Evolutionary conservation across 306 rosid species (phyloP).

Genomic region (Citrullus mucosospermus): DNA sequence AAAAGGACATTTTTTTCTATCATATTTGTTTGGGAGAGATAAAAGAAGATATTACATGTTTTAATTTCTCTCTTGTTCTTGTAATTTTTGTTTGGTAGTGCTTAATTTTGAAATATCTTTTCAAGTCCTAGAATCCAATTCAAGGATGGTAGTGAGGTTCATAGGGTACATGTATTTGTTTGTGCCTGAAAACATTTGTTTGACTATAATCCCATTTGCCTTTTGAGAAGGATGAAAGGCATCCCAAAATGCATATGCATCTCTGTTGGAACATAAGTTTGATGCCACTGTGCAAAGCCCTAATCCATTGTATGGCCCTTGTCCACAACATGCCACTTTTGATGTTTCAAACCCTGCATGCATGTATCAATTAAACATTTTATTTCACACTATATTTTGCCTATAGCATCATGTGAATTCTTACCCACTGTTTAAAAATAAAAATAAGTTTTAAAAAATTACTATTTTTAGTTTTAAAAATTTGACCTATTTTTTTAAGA

Average conservation of each 20-base stretch:
- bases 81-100: too few relatives aligned
- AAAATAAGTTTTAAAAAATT: too few relatives aligned
- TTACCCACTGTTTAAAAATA: too few relatives aligned
- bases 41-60: not conserved
- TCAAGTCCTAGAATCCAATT: slow-evolving; percentile 36
- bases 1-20: not conserved
- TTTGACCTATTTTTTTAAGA: too few relatives aligned
- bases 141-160: slow-evolving; percentile 73
- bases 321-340: slow-evolving; percentile 77
- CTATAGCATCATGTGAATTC: too few relatives aligned
- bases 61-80: not conserved
- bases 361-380: not conserved
- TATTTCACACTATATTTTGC: too few relatives aligned
- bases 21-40: not conserved
- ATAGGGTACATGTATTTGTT: slow-evolving; percentile 59
- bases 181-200: slow-evolving; percentile 27
- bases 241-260: slow-evolving; percentile 68
- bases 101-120: not conserved
- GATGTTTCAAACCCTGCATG: slow-evolving; percentile 50
- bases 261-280: slow-evolving; percentile 50
- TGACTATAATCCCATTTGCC: slow-evolving; percentile 33
- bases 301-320: slow-evolving; percentile 61
- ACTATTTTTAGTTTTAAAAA: too few relatives aligned
- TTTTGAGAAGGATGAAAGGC: slow-evolving; percentile 59
- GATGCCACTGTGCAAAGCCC: slow-evolving; percentile 55